Conservation (phyloP, 2,329 filamentous ascomycete species). For the Thermomyces lanuginosus region DNA sequence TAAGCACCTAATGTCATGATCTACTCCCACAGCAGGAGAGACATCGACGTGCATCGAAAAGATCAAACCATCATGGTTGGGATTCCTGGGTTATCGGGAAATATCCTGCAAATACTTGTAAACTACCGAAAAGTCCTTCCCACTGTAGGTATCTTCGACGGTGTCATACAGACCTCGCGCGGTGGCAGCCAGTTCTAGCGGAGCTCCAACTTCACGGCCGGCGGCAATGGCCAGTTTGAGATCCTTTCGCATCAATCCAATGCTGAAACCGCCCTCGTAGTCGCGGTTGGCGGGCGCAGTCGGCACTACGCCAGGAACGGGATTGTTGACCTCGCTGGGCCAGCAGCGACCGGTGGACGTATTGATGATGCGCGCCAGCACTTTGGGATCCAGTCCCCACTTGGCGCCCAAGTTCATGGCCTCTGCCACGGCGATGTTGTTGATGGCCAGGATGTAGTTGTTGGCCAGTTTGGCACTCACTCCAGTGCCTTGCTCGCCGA, state of each 20-base stretch:
- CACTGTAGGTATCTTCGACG: conserved; percentile 47
- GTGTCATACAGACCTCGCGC: conserved; percentile 52
- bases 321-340: conserved; percentile 93
- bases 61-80: no score
- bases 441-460: conserved; percentile 88
- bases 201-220: conserved; percentile 49
- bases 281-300: conserved; percentile 58
- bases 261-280: conserved; percentile 62
- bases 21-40: no score
- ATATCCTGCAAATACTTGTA: conserved; percentile 47
- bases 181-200: conserved; percentile 46
- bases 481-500: conserved; percentile 69
- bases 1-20: no score
- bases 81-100: conserved; percentile 23
- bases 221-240: conserved; percentile 56
- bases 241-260: conserved; percentile 69
- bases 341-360: conserved; percentile 88
- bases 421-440: conserved; percentile 61
- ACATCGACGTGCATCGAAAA: no score
- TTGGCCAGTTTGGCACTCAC: conserved; percentile 89
- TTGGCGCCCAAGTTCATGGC: conserved; percentile 50
- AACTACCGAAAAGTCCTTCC: conserved; percentile 66
- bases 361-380: conserved; percentile 75
- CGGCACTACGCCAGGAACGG: conserved; percentile 68
- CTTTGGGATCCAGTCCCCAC: conserved; percentile 47